Evolutionary conservation across 2,329 filamentous ascomycete species (phyloP), one percentile per base, ranked within the genome.

Genomic region (Pseudophaeomoniella oleicola): DNA sequence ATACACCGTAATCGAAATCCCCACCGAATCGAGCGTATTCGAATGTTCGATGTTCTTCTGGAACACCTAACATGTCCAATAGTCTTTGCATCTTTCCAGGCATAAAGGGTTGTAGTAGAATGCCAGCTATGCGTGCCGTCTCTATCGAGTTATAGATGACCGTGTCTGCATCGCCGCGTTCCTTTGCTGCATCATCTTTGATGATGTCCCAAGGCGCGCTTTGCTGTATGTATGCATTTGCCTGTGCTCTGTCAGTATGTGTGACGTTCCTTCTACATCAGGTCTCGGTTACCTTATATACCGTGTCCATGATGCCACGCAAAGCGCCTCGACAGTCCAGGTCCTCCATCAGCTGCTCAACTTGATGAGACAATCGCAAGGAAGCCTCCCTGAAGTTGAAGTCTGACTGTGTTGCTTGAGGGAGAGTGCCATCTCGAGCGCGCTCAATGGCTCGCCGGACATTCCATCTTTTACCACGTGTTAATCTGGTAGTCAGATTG

Each of bases 21-120:
- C 59, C 65, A 2, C 75, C 75, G 17, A 77, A 59, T 16, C 46
- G 53, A 4, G 84, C 79, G 52, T 75, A 70, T 13, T 69, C 62
- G 41, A 85, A 71, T 0, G 63, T 70, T 39, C 88, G 69, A 36
- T 70, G 71, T 6, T 71, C 65, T 5, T 63, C 53, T 3, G 64
- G 59, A 3, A 98, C 86, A 1, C 81, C 79, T 5, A 98, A 63
- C 49, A 79, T 71, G 53, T 94, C 80, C 1, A 98, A 69, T 19
- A 94, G 58, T 45, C 73, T 62, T 9, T 60, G 58, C 33, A 84
- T 72, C 56, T 92, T 93, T 30, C 63, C 66, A 0, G 90, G 90
- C 71, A 98, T 93, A 51, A 87, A 83, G 1, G 90, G 86, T 56
- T 94, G 87, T 32, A 98, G 63, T 33, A 96, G 64, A 46, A 98